Evolutionary conservation across 148 eudicot species (phyloP).

Genomic region (Hydrangea macrophylla): DNA sequence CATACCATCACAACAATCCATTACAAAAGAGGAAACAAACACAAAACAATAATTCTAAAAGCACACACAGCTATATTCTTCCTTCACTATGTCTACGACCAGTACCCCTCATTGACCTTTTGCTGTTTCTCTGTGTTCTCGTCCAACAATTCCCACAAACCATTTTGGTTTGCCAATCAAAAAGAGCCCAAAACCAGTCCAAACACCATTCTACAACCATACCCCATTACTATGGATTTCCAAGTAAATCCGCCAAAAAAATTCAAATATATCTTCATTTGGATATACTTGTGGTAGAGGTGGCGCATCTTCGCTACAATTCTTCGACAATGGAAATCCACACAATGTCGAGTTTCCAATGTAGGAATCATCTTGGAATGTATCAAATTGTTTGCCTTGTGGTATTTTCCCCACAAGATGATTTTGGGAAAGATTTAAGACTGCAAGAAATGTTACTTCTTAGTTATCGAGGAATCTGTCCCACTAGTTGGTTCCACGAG

Average conservation of each 20-base stretch:
- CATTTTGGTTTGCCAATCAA: no score
- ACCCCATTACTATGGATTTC: not conserved
- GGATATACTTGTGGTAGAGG: not conserved
- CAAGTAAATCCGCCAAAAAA: not conserved
- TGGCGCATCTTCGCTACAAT: not conserved
- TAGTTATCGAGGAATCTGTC: not conserved
- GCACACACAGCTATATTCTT: no score
- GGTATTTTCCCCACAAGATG: not conserved
- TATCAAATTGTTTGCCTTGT: not conserved
- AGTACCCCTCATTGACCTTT: no score
- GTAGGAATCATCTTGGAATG: no score
- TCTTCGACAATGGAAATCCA: conserved; percentile 1
- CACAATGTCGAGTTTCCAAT: no score
- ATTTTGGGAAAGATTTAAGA: not conserved
- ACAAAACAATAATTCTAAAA: no score
- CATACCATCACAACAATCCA: no score
- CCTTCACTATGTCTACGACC: no score
- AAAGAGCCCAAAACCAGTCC: no score
- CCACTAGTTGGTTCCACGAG: conserved; percentile 2
- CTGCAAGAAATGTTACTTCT: conserved; percentile 6
- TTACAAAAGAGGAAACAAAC: no score
- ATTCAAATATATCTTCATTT: not conserved
- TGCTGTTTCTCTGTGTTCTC: no score
- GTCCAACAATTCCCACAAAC: no score
- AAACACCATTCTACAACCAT: not conserved